A percentile compares a stretch with the other conserved stretches of the same genome.
Evolutionary conservation across 176 grass and related monocot genomes (phyloP).

Genomic region (Carex littledalei): DNA sequence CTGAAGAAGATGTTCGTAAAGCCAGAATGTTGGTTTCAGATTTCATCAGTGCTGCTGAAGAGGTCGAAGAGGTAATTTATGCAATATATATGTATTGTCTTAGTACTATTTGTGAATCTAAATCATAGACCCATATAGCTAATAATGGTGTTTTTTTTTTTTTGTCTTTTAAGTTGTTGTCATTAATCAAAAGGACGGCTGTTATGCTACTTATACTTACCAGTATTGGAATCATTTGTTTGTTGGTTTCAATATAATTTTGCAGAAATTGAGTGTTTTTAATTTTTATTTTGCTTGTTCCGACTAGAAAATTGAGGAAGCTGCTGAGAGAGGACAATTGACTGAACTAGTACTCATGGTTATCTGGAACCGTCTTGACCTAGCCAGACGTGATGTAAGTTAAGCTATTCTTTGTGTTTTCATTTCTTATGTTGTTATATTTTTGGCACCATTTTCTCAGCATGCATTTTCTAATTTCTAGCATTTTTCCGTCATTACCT

Average conservation of each 20-base stretch:
- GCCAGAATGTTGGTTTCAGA: conserved; percentile 84
- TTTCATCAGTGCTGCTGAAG: conserved; percentile 74
- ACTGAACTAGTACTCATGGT: conserved; percentile 89
- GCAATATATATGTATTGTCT: too few relatives aligned
- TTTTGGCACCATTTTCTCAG: not conserved
- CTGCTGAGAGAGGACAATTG: conserved; percentile 87
- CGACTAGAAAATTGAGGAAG: conserved; percentile 77
- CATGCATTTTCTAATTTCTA: conserved; percentile 8
- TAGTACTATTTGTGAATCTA: too few relatives aligned
- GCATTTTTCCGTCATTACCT: conserved; percentile 3
- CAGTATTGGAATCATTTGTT: not conserved
- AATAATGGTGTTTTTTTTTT: too few relatives aligned
- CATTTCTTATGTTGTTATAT: not conserved
- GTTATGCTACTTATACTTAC: not conserved
- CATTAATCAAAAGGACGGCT: not conserved
- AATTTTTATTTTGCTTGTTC: not conserved
- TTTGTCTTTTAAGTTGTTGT: too few relatives aligned
- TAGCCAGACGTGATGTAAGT: conserved; percentile 87
- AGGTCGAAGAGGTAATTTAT: conserved; percentile 68
- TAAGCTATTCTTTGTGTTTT: conserved; percentile 4
- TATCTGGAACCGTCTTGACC: conserved; percentile 97
- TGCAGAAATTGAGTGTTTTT: not conserved
- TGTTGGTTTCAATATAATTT: not conserved
- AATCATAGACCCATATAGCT: not conserved
- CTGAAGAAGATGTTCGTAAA: conserved; percentile 84